These are phyloP conservation scores for Pelagomonas calceolata DNA, from an alignment of 108 stramenopile genomes.

Conservation along the genomic window DNA sequence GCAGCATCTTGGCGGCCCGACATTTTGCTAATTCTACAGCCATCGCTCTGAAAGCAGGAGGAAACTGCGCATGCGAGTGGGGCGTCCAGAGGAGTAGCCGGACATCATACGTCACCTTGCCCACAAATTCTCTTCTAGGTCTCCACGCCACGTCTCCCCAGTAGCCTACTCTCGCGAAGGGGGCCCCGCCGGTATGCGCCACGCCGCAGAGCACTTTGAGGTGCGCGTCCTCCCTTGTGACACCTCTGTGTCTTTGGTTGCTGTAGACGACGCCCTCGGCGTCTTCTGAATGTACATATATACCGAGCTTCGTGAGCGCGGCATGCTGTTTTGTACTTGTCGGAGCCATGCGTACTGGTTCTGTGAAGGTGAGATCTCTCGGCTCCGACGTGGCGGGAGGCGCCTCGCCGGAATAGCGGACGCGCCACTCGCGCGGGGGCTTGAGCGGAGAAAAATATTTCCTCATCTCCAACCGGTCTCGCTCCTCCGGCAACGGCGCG, in stretches of 20 bases:
- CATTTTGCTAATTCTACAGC: not conserved
- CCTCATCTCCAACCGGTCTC: no score
- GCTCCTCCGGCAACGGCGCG: no score
- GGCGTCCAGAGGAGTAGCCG: slow-evolving; percentile 8
- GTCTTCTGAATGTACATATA: no score
- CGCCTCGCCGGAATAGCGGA: no score
- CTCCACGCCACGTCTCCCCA: not conserved
- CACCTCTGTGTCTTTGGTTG: not conserved
- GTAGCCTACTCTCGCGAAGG: not conserved
- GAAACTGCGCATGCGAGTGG: slow-evolving; percentile 1
- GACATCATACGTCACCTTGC: not conserved
- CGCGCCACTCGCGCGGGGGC: no score
- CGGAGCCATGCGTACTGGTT: no score
- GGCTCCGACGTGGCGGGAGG: no score
- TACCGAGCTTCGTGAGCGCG: no score
- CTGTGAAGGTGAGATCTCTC: no score
- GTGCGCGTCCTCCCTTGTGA: not conserved
- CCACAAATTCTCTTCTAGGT: slow-evolving; percentile 9
- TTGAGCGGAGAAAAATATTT: no score
- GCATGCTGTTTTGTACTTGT: no score
- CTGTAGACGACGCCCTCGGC: slow-evolving; percentile 3
- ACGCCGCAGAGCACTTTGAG: not conserved
- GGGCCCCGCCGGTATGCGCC: not conserved
- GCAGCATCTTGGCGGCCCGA: no score
- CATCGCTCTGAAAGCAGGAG: not conserved